These are phyloP conservation scores for Thielaviopsis punctulata DNA, from an alignment of 2,329 filamentous ascomycete species.

Conservation along the genomic window DNA sequence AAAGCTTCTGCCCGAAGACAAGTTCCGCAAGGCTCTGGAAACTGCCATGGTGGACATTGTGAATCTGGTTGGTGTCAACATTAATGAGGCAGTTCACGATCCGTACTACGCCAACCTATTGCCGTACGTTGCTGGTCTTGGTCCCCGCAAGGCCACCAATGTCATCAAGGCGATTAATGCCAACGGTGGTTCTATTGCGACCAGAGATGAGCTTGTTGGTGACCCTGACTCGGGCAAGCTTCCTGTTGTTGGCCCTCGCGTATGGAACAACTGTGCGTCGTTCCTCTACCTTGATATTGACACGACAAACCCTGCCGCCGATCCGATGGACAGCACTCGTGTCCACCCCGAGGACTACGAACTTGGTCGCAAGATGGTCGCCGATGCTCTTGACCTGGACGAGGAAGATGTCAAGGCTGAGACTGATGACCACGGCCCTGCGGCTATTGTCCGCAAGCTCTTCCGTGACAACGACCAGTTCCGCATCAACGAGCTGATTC, in stretches of 20 bases:
- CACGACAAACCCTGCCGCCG: constrained; percentile 60
- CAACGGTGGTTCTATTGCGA: constrained; percentile 73
- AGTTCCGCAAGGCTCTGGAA: constrained; percentile 71
- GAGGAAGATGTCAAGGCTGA: constrained; percentile 96
- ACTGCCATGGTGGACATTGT: constrained; percentile 98
- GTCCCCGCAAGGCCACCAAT: constrained; percentile 76
- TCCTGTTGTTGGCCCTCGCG: constrained; percentile 69
- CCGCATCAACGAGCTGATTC: constrained; percentile 84
- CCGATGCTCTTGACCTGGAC: constrained; percentile 87
- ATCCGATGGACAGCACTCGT: constrained; percentile 90
- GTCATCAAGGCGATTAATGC: constrained; percentile 63
- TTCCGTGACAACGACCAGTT: constrained; percentile 88
- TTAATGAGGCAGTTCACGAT: constrained; percentile 79
- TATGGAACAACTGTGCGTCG: constrained; percentile 94
- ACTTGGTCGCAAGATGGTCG: constrained; percentile 93
- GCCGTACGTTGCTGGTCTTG: constrained; percentile 79
- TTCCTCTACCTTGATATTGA: constrained; percentile 87
- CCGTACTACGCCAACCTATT: constrained; percentile 71
- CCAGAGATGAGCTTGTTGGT: constrained; percentile 74
- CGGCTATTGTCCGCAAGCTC: constrained; percentile 85
- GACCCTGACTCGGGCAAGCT: constrained; percentile 64
- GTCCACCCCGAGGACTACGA: constrained; percentile 98
- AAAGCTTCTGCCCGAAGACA: constrained; percentile 71
- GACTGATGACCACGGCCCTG: constrained; percentile 73
- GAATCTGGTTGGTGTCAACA: constrained; percentile 86